Conservation (phyloP, 1,284 basidiomycete species). For the Cutaneotrichosporon sp. region DNA sequence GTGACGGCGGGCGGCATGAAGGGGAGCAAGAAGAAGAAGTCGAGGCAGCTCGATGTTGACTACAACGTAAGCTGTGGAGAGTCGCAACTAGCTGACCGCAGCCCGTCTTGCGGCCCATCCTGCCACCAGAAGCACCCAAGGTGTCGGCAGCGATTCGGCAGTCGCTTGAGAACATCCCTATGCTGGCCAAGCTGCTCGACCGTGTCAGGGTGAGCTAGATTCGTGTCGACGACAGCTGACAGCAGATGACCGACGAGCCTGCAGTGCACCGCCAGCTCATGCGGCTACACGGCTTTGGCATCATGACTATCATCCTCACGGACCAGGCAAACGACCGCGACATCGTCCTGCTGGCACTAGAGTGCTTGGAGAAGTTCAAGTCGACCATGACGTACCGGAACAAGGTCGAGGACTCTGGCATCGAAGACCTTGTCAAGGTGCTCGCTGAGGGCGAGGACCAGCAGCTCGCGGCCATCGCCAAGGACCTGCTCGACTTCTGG, state of each 20-base stretch:
- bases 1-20: conserved; percentile 75
- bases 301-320: conserved; percentile 81
- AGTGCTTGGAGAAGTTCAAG: conserved; percentile 76
- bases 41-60: conserved; percentile 88
- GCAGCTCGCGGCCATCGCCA: conserved; percentile 32
- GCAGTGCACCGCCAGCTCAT: conserved; percentile 80
- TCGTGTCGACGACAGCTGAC: conserved; percentile 8
- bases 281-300: conserved; percentile 88
- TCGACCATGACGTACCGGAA: conserved; percentile 80
- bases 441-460: conserved; percentile 33
- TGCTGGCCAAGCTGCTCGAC: conserved; percentile 79
- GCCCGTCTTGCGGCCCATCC: conserved; percentile 68
- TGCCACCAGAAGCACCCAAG: conserved; percentile 78
- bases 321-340: conserved; percentile 75
- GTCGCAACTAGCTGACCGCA: conserved; percentile 23
- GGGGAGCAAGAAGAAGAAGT: conserved; percentile 85
- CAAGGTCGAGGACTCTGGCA: conserved; percentile 87
- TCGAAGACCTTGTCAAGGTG: conserved; percentile 66
- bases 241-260: conserved; percentile 79
- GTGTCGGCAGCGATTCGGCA: conserved; percentile 90
- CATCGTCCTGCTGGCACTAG: conserved; percentile 67
- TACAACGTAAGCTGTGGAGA: conserved; percentile 67
- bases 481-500: conserved; percentile 47
- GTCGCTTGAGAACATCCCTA: conserved; percentile 74
- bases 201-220: conserved; percentile 70